These are phyloP conservation scores for Bertia moriformis DNA, from an alignment of 2,329 filamentous ascomycete species.

Conservation along the genomic window DNA sequence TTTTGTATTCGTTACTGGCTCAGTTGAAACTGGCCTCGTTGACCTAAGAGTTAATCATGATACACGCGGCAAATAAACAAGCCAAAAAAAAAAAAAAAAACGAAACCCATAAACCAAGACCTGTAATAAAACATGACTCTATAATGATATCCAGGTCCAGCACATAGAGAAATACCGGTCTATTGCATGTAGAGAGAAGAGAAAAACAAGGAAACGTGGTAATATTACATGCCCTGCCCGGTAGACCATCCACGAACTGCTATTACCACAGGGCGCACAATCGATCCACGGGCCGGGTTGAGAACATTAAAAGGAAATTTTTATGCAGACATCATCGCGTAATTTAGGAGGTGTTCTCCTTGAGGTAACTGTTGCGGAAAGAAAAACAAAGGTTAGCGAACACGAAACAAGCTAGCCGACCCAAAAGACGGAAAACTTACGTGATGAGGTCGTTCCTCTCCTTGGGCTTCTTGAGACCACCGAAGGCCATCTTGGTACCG, in stretches of 20 bases:
- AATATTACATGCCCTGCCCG: slow-evolving; percentile 1
- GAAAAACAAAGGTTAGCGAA: not conserved
- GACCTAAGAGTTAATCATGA: no score
- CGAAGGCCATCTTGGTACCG: slow-evolving; percentile 99
- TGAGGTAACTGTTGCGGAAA: slow-evolving; percentile 38
- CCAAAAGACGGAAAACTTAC: slow-evolving; percentile 35
- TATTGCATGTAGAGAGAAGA: not conserved
- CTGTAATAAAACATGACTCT: not conserved
- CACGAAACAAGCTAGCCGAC: not conserved
- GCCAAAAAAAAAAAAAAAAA: no score
- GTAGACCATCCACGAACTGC: not conserved
- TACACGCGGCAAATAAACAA: no score
- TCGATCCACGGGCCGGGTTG: no score
- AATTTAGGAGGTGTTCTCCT: slow-evolving; percentile 55
- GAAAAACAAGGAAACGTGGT: not conserved
- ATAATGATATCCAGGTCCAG: not conserved
- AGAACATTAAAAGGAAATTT: no score
- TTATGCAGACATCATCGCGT: slow-evolving; percentile 3
- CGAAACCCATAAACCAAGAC: no score
- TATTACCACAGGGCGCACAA: not conserved
- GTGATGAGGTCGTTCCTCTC: slow-evolving; percentile 98
- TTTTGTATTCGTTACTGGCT: not conserved
- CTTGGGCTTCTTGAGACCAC: slow-evolving; percentile 99
- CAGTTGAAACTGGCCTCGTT: no score
- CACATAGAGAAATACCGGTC: not conserved